These are phyloP conservation scores for Phytophthora citrophthora DNA, from an alignment of 352 stramenopile genomes.

Conservation along the genomic window DNA sequence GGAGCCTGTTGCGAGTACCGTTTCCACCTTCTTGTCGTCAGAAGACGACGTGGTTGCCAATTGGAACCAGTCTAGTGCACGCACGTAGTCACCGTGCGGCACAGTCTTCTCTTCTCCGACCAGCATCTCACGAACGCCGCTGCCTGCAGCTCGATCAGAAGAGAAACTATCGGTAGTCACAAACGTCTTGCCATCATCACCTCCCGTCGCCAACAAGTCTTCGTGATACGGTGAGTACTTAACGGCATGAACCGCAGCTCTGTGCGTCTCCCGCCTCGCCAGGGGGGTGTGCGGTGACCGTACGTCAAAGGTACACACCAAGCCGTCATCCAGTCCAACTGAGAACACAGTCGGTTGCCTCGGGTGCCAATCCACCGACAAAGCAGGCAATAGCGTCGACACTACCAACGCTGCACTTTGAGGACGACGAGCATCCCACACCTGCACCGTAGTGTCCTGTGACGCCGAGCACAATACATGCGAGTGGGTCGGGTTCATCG, in stretches of 20 bases:
- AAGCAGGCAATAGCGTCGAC: conserved; percentile 45
- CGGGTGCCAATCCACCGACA: conserved; percentile 80
- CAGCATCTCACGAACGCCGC: conserved; percentile 27
- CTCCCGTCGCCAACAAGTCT: conserved; percentile 65
- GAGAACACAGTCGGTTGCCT: conserved; percentile 59
- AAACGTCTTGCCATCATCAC: conserved; percentile 66
- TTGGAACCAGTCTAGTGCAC: conserved; percentile 69
- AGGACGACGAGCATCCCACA: conserved; percentile 76
- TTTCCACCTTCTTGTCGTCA: conserved; percentile 9
- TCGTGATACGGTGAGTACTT: conserved; percentile 70
- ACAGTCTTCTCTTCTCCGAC: conserved; percentile 21
- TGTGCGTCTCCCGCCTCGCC: conserved; percentile 44
- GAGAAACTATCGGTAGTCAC: conserved; percentile 47
- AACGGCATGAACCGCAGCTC: conserved; percentile 60
- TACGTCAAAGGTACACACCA: conserved; percentile 72
- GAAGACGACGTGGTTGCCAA: conserved; percentile 7
- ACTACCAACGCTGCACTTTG: conserved; percentile 47
- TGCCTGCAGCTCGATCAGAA: conserved; percentile 17
- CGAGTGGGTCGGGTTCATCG: conserved; percentile 48
- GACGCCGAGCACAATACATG: conserved; percentile 63
- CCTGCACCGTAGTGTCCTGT: conserved; percentile 71
- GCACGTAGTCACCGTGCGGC: conserved; percentile 75
- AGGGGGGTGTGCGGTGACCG: conserved; percentile 54
- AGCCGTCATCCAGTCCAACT: conserved; percentile 70
- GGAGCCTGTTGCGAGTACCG: conserved; percentile 52